Conservation (phyloP, 208 protist species). For the Wallacemonas sp. region DNA sequence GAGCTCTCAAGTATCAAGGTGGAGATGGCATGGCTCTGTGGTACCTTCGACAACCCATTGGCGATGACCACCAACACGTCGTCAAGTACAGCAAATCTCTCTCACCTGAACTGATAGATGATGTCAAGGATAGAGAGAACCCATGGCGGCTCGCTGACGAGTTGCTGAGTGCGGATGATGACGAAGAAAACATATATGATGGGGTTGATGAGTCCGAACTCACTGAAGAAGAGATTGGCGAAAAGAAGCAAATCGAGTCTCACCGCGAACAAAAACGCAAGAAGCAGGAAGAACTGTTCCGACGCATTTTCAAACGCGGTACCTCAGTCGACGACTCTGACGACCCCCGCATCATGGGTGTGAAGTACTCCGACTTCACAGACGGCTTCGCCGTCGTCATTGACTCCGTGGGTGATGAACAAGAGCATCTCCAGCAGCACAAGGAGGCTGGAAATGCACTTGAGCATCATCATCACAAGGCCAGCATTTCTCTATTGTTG, state of each 20-base stretch:
- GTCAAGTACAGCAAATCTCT: constrained; percentile 77
- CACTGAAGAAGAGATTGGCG: constrained; percentile 40
- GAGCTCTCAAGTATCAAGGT: constrained; percentile 48
- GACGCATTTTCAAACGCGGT: constrained; percentile 63
- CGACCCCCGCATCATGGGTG: constrained; percentile 69
- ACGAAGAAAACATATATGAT: constrained; percentile 51
- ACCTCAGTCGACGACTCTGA: constrained; percentile 60
- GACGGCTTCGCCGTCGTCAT: constrained; percentile 69
- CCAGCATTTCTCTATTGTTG: constrained; percentile 59
- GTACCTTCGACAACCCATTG: constrained; percentile 79
- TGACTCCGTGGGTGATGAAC: constrained; percentile 66
- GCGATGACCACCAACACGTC: constrained; percentile 82
- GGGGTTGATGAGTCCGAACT: constrained; percentile 47
- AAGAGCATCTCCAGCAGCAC: constrained; percentile 27
- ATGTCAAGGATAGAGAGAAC: constrained; percentile 45
- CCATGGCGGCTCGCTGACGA: constrained; percentile 72
- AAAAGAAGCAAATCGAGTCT: constrained; percentile 20
- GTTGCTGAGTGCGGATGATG: constrained; percentile 56
- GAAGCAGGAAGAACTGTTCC: constrained; percentile 65
- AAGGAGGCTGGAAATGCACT: constrained; percentile 25
- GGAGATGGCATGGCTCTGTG: constrained; percentile 84
- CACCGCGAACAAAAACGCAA: constrained; percentile 32
- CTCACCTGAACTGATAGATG: constrained; percentile 43
- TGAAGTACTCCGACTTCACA: constrained; percentile 78
- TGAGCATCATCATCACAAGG: constrained; percentile 45